Conservation (phyloP, 208 protist species). For the Trypanosoma cruzi region DNA sequence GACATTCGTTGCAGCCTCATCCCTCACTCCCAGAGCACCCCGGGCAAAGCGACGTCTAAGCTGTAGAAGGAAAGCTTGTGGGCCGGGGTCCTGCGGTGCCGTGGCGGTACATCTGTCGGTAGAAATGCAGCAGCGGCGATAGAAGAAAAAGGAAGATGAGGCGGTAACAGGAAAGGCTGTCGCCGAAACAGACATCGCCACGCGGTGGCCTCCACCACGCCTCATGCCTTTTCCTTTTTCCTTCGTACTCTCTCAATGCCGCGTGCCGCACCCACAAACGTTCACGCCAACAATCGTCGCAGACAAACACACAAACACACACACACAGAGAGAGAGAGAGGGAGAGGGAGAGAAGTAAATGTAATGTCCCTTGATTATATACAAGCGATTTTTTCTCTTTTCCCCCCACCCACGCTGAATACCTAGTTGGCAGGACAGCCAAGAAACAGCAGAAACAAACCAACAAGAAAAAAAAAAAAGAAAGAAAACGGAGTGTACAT, state of each 20-base stretch:
- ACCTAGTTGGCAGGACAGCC: no score
- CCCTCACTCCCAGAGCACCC: not conserved
- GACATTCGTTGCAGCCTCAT: not conserved
- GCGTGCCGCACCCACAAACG: not conserved
- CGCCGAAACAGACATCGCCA: not conserved
- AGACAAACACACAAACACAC: not conserved
- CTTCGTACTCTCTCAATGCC: not conserved
- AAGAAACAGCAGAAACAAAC: no score
- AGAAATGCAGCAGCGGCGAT: not conserved
- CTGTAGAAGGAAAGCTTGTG: not conserved
- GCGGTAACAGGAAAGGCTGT: not conserved
- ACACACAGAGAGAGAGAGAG: not conserved
- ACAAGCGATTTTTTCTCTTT: not conserved
- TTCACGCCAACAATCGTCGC: not conserved
- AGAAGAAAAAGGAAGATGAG: not conserved
- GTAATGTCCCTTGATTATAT: not conserved
- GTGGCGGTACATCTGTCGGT: not conserved
- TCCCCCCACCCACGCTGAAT: not conserved
- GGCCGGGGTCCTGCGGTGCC: not conserved
- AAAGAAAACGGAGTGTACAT: conserved; percentile 1
- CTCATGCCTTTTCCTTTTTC: not conserved
- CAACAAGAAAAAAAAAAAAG: not conserved
- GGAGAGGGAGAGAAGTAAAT: not conserved
- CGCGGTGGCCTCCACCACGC: not conserved
- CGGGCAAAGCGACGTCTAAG: not conserved